Evolutionary conservation across 352 stramenopile genomes (phyloP).

Genomic region (Thraustochytrium striatum): DNA sequence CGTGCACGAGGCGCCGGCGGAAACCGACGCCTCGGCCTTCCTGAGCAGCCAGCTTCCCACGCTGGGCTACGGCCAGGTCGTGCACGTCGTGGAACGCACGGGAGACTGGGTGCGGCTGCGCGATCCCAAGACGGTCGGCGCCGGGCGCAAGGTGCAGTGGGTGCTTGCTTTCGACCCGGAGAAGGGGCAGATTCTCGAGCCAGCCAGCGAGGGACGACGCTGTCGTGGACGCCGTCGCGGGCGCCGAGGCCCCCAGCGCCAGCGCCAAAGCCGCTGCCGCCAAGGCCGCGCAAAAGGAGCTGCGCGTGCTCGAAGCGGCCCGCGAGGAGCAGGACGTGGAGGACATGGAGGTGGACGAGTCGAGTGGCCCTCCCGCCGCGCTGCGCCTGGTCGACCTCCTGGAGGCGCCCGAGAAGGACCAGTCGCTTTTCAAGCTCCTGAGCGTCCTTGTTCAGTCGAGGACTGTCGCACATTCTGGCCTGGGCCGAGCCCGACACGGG

Average conservation of each 20-base stretch:
- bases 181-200: slow-evolving; percentile 6
- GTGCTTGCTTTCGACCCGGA: slow-evolving; percentile 36
- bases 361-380: neutral
- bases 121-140: neutral
- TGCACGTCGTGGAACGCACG: neutral
- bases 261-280: neutral
- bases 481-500: slow-evolving; percentile 59
- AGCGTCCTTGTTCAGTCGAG: slow-evolving; percentile 69
- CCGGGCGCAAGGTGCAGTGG: slow-evolving; percentile 14
- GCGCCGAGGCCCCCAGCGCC: neutral
- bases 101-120: slow-evolving; percentile 26
- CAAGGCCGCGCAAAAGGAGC: neutral
- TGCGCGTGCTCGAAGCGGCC: slow-evolving; percentile 1
- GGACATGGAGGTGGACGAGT: slow-evolving; percentile 23
- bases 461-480: slow-evolving; percentile 78
- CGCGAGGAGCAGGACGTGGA: slow-evolving; percentile 18
- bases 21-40: neutral
- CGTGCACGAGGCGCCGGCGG: neutral
- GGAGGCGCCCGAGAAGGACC: slow-evolving; percentile 62
- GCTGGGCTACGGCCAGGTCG: slow-evolving; percentile 30
- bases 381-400: slow-evolving; percentile 54
- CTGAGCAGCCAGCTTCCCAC: neutral
- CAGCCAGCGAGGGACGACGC: neutral
- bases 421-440: slow-evolving; percentile 23
- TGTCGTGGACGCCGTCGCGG: neutral